Evolutionary conservation across 208 protist species (phyloP), one percentile per base, ranked within the genome.

Genomic region (Leishmania tropica): DNA sequence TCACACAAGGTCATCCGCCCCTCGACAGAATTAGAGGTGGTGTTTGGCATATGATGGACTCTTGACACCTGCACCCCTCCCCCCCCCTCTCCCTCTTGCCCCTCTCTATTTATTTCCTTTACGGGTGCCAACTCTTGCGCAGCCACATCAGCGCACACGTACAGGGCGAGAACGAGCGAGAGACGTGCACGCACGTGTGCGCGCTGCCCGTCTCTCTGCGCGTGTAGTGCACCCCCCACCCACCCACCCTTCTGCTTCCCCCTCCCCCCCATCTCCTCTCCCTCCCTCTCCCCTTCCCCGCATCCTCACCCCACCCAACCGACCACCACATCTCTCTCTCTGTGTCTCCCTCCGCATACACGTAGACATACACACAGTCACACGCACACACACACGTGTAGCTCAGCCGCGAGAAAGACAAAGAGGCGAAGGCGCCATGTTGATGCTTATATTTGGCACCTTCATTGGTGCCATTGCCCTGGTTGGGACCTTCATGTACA

Each of bases 401-500:
- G 17, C 40, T 60, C 31, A 17, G 13, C 24, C 19, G 11, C 45
- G 47, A 21, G 35, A 45, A 21, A 45, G 37, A n/a, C 31, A 6
- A 21, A 40, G 35, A 76, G 24, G 73, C 47, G 35, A 31, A 72
- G 42, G 19, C 64, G 42, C 31, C 48, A 83, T 86, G 77, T 68
- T 89, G 35, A 8, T 76, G 0, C 47, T 81, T 24, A 45, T 89
- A 28, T 93, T 97, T 65, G 70, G 64, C 40, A 42, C 56, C 42
- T 68, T 93, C 3, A 81, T 88, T 54, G 74, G 84, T 47, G 42
- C 89, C 81, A 91, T 97, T 45, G 28, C 85, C 17, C 31, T 85
- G 11, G 75, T 91, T 4, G 89, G 79, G 2, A n/a, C 67, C 24
- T 87, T 95, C 75, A 93, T 97, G 90, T 98, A 98, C 84, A 87